These are phyloP conservation scores for Aspergillus ochraceus DNA, from an alignment of 2,329 filamentous ascomycete species.

Conservation along the genomic window DNA sequence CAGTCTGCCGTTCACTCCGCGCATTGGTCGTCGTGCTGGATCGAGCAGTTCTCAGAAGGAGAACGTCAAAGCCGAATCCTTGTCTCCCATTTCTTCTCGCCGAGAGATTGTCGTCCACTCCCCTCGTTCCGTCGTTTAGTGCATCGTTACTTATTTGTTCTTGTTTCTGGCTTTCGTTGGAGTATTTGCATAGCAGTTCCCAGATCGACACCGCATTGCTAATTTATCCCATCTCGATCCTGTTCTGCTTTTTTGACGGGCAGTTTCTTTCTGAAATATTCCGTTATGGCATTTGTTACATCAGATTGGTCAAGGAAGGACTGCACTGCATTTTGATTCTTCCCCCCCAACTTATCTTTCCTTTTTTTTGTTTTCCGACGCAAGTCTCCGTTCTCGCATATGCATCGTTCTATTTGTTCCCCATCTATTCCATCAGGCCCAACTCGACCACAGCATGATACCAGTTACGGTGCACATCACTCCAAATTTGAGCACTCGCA, in stretches of 20 bases:
- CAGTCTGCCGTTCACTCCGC: conserved; percentile 31
- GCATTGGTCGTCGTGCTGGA: conserved; percentile 32
- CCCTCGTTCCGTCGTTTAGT: conserved; percentile 29
- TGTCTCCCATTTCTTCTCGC: conserved; percentile 40
- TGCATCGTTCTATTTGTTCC: conserved; percentile 13
- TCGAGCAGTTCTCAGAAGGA: conserved; percentile 45
- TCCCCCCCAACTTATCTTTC: conserved; percentile 3
- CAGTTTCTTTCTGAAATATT: background rate
- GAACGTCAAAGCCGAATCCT: conserved; percentile 36
- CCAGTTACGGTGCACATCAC: conserved; percentile 18
- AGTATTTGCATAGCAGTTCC: background rate
- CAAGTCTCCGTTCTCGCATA: conserved; percentile 10
- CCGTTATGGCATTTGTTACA: background rate
- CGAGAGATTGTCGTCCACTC: conserved; percentile 39
- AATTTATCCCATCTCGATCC: conserved; percentile 3
- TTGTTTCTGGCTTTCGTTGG: background rate
- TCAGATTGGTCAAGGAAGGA: background rate
- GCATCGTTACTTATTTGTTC: background rate
- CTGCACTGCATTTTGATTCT: background rate
- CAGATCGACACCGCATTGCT: background rate
- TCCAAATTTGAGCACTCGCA: conserved; percentile 8
- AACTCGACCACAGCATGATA: conserved; percentile 13
- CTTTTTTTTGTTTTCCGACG: conserved; percentile 15
- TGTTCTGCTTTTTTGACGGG: conserved; percentile 3
- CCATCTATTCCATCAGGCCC: conserved; percentile 20